Evolutionary conservation across 768 basidiomycete genomes (phyloP).

Genomic region (Lactarius indigo): DNA sequence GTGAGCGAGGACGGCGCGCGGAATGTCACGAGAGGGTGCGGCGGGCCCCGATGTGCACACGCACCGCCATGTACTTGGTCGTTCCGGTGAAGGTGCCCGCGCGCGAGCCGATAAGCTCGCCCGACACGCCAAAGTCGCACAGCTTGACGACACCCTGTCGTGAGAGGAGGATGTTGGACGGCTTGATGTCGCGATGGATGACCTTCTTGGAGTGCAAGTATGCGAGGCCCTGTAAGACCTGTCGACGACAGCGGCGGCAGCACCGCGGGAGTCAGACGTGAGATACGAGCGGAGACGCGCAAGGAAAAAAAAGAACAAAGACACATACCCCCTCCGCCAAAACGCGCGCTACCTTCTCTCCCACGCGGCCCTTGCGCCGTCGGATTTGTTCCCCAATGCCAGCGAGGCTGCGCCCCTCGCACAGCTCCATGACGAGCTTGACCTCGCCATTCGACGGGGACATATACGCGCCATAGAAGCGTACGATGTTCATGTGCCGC

Average conservation of each 20-base stretch:
- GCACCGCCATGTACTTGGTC: slow-evolving; percentile 92
- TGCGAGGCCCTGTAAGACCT: slow-evolving; percentile 79
- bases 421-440: slow-evolving; percentile 84
- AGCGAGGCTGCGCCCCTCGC: slow-evolving; percentile 82
- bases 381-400: slow-evolving; percentile 75
- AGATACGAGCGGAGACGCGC: not conserved
- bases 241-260: not conserved
- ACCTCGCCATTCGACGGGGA: slow-evolving; percentile 78
- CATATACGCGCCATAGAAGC: slow-evolving; percentile 85
- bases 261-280: not conserved
- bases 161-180: slow-evolving; percentile 82
- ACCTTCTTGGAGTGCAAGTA: slow-evolving; percentile 85
- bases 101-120: slow-evolving; percentile 78
- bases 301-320: not conserved
- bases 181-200: slow-evolving; percentile 90
- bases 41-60: slow-evolving; percentile 33
- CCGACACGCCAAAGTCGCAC: slow-evolving; percentile 91
- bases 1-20: not conserved
- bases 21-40: not conserved
- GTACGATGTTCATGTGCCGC: slow-evolving; percentile 75
- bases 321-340: slow-evolving; percentile 77
- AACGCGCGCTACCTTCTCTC: slow-evolving; percentile 78
- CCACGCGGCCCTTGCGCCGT: slow-evolving; percentile 64
- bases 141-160: slow-evolving; percentile 84
- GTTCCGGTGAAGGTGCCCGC: slow-evolving; percentile 94